phyloP scores from a whole-genome alignment of 1,139 yeast genomes.

The Yamadazyma sp. region DNA sequence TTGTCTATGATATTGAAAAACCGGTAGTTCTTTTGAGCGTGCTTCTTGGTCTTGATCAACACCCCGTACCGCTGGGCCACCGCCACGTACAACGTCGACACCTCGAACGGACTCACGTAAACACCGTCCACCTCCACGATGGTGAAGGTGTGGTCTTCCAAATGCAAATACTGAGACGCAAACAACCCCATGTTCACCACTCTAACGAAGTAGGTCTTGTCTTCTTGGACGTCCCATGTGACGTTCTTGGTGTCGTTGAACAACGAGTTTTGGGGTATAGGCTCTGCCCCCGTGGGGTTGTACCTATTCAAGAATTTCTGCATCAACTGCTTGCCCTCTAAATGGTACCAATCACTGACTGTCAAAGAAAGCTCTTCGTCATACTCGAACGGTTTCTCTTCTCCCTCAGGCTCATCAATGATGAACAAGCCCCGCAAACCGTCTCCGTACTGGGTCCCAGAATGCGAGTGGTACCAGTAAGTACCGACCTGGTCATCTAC shows the following conservation, averaged over 20 bases:
- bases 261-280: slow-evolving; percentile 78
- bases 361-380: slow-evolving; percentile 75
- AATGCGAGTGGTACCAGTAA: slow-evolving; percentile 95
- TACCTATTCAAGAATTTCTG: slow-evolving; percentile 60
- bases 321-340: slow-evolving; percentile 51
- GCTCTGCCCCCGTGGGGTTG: slow-evolving; percentile 97
- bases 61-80: slow-evolving; percentile 81
- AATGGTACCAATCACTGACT: slow-evolving; percentile 85
- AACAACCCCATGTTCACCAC: slow-evolving; percentile 83
- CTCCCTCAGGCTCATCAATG: slow-evolving; percentile 55
- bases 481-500: slow-evolving; percentile 81
- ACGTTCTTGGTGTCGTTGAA: slow-evolving; percentile 76
- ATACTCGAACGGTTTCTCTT: slow-evolving; percentile 47
- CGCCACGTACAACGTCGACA: slow-evolving; percentile 62
- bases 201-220: slow-evolving; percentile 77
- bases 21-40: slow-evolving; percentile 63
- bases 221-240: slow-evolving; percentile 72
- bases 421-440: slow-evolving; percentile 85
- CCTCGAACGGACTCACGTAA: slow-evolving; percentile 63
- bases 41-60: slow-evolving; percentile 66
- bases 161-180: slow-evolving; percentile 78
- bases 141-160: slow-evolving; percentile 81
- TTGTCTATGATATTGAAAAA: slow-evolving; percentile 77
- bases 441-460: slow-evolving; percentile 83
- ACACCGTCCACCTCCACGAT: slow-evolving; percentile 86